phyloP scores from a whole-genome alignment of 345 rosid species.

The Eucalyptus sp. region DNA sequence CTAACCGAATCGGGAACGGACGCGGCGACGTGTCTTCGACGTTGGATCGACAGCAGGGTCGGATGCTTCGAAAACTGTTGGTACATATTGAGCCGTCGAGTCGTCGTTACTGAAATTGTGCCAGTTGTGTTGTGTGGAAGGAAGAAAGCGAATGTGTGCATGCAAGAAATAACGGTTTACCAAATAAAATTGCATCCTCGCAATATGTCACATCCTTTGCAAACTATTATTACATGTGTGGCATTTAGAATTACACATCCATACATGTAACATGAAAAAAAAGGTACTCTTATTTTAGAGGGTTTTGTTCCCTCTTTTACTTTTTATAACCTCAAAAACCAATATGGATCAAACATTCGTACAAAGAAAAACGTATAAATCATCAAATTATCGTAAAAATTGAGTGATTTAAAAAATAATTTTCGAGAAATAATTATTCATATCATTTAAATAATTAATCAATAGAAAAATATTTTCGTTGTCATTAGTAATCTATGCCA shows the following conservation, averaged over 20 bases:
- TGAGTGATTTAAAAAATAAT: too few relatives aligned
- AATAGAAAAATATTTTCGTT: too few relatives aligned
- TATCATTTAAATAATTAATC: too few relatives aligned
- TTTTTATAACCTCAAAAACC: neutral
- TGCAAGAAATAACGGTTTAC: neutral
- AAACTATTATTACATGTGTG: neutral
- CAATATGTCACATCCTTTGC: neutral
- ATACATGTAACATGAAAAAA: neutral
- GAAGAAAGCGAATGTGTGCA: neutral
- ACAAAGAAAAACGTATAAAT: neutral
- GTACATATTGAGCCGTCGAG: neutral
- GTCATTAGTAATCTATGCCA: too few relatives aligned
- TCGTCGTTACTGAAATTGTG: neutral
- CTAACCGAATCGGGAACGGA: neutral
- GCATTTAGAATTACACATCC: fast-evolving
- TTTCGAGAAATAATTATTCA: fast-evolving
- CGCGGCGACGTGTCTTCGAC: neutral
- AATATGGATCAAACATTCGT: neutral
- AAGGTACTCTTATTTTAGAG: neutral
- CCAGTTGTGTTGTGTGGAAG: neutral
- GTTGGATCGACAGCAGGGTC: neutral
- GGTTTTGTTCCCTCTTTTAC: neutral
- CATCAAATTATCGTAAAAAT: too few relatives aligned
- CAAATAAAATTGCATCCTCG: neutral
- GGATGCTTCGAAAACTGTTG: neutral